These are phyloP conservation scores for Suillus americanus DNA, from an alignment of 768 basidiomycete species.

Conservation along the genomic window DNA sequence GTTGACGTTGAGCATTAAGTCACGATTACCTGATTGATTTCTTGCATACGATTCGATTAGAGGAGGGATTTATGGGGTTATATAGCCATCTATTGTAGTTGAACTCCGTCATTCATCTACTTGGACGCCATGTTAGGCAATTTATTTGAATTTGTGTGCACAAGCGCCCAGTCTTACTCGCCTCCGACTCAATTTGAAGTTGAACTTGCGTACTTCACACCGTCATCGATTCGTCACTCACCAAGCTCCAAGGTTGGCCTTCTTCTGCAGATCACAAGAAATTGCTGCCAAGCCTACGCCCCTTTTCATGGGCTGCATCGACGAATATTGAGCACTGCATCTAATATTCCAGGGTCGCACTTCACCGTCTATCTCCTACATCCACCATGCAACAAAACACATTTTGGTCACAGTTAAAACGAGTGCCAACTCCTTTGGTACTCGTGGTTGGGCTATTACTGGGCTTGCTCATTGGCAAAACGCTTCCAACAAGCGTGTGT, in stretches of 20 bases:
- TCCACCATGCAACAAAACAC: constrained; percentile 27
- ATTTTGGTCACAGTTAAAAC: constrained; percentile 35
- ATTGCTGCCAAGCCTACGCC: not conserved
- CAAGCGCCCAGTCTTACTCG: constrained; percentile 1
- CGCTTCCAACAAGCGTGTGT: constrained; percentile 40
- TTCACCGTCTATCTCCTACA: not conserved
- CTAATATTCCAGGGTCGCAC: not conserved
- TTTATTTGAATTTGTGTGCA: constrained; percentile 2
- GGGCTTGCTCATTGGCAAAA: constrained; percentile 56
- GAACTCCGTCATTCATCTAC: not conserved
- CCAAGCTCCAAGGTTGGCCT: not conserved
- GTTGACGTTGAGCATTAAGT: not conserved
- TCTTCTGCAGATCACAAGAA: constrained; percentile 4
- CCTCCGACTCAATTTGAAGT: not conserved
- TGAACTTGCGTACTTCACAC: not conserved
- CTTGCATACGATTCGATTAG: not conserved
- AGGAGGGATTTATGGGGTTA: not conserved
- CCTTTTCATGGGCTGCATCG: not conserved
- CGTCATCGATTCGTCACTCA: not conserved
- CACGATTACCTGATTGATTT: not conserved
- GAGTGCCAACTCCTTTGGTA: constrained; percentile 54
- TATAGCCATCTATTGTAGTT: not conserved
- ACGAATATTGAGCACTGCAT: not conserved
- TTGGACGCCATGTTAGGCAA: not conserved
- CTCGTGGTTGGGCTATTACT: constrained; percentile 61